Evolutionary conservation across 2,329 filamentous ascomycete genomes (phyloP), one percentile per base, ranked within the genome.

Genomic region (Xylariaceae sp.): DNA sequence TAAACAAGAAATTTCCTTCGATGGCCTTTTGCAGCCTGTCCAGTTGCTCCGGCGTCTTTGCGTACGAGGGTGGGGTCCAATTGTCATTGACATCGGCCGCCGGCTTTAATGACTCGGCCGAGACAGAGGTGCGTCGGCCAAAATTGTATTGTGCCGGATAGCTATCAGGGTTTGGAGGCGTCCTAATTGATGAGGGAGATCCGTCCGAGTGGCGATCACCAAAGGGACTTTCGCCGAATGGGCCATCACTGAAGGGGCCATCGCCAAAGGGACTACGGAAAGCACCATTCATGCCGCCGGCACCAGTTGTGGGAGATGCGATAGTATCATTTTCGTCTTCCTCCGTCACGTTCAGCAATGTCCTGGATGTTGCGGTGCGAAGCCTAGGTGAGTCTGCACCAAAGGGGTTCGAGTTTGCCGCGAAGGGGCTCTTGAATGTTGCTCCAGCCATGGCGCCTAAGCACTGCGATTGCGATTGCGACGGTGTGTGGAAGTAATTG

Each of bases 131-230:
- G 65, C 94, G 89, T 60, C 94, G 88, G 65, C 84, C 88, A 73
- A 96, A 86, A 71, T 95, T 95, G 75, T 96, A 97, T 71, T 97
- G 91, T 64, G 83, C 87, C 53, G 94, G 94, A 68, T 96, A 89
- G 64, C 83, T 85, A 62, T 89, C 85, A 40, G 80, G 74, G 57
- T 82, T 81, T 54, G 79, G 78, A 27, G 76, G 70, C 64, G 71
- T 72, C 69, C 78, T 68, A 64, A 76, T 52, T 57, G 71, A 67
- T 56, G 76, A 74, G 11, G 76, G 73, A 26, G 76, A 76, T 26
- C 68, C 64, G 43, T 81, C 79, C 31, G 67, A 64, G 19, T 71
- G 62, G 35, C 71, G 70, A 60, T 76, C 76, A 61, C 80, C 76
- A 31, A 43, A 41, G 39, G 39, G 32, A 35, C 32, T 9, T 35